These are phyloP conservation scores for Astragalus glycyphyllos DNA, from an alignment of 306 rosid genomes.

Conservation along the genomic window DNA sequence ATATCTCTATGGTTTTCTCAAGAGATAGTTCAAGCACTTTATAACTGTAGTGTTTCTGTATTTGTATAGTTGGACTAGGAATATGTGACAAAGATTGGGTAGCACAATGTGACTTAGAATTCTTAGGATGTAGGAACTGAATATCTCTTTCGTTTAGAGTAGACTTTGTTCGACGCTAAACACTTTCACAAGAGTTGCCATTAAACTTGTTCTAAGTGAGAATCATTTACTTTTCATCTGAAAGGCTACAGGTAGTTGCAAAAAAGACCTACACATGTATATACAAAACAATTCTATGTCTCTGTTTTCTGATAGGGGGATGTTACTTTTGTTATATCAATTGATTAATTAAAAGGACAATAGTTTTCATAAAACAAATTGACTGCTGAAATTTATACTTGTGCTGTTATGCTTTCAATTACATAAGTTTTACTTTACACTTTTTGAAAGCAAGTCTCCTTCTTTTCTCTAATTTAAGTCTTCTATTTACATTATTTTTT, in stretches of 20 bases:
- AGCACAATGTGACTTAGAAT: too few relatives aligned
- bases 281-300: conserved; percentile 38
- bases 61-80: too few relatives aligned
- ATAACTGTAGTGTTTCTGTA: too few relatives aligned
- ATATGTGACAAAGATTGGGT: too few relatives aligned
- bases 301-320: conserved; percentile 28
- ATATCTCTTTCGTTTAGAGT: too few relatives aligned
- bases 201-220: conserved; percentile 5
- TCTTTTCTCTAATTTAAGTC: conserved; percentile 1
- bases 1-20: too few relatives aligned
- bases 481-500: neutral
- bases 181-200: too few relatives aligned
- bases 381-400: neutral
- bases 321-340: conserved; percentile 19
- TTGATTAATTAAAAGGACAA: conserved; percentile 3
- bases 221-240: conserved; percentile 22
- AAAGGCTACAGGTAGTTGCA: conserved; percentile 12
- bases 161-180: too few relatives aligned
- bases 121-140: too few relatives aligned
- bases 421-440: neutral
- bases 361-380: conserved; percentile 18
- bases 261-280: conserved; percentile 6
- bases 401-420: conserved; percentile 2
- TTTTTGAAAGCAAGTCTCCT: neutral
- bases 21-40: too few relatives aligned